Conservation (phyloP, 345 rosid species). For the Populus tremula region DNA sequence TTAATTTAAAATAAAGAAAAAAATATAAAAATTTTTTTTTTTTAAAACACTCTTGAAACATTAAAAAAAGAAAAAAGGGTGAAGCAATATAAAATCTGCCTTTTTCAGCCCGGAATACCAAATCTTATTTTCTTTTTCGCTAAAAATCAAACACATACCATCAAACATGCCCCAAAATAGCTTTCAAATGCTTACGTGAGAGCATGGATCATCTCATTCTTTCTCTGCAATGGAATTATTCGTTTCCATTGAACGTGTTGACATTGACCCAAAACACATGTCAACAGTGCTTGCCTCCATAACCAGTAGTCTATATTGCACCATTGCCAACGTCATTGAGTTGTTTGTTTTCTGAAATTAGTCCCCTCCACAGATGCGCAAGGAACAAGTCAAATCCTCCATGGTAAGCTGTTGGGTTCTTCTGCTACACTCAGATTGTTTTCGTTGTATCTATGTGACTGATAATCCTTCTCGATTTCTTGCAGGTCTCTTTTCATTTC, state of each 20-base stretch:
- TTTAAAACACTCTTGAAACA: too few species aligned
- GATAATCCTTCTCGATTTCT: too few species aligned
- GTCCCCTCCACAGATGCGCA: background rate
- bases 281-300: background rate
- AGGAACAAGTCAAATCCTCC: background rate
- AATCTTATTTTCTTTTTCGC: background rate
- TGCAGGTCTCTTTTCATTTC: too few species aligned
- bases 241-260: background rate
- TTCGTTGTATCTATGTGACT: too few species aligned
- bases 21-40: too few species aligned
- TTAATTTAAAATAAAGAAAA: too few species aligned
- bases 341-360: background rate
- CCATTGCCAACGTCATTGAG: background rate
- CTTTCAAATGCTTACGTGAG: background rate
- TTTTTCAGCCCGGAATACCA: background rate
- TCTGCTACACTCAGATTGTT: background rate
- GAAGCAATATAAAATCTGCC: background rate
- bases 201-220: background rate
- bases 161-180: background rate
- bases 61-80: too few species aligned
- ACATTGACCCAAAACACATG: background rate
- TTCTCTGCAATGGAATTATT: background rate
- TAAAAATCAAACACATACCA: background rate
- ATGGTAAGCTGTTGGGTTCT: background rate
- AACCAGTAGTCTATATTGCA: background rate